phyloP scores from a whole-genome alignment of 1,284 basidiomycete genomes.

The Pascua guehoae region DNA sequence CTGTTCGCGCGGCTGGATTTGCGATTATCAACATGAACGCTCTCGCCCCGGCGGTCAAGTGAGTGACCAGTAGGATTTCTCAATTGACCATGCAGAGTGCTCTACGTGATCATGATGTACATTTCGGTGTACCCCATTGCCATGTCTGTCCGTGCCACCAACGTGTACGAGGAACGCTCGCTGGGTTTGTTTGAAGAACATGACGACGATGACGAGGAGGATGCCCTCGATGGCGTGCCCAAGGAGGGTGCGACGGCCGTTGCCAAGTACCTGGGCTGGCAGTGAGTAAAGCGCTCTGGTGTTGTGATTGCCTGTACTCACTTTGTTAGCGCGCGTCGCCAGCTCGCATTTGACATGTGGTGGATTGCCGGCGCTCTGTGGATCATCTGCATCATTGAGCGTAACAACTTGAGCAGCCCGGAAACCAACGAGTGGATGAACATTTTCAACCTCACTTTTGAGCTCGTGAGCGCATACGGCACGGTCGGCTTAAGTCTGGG shows the following conservation, averaged over 20 bases:
- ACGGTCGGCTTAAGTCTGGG: conserved; percentile 83
- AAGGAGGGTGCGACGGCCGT: conserved; percentile 47
- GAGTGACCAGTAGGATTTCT: neutral
- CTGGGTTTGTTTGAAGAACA: conserved; percentile 67
- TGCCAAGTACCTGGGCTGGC: conserved; percentile 49
- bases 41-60: conserved; percentile 75
- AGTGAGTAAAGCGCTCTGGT: conserved; percentile 23
- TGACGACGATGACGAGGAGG: conserved; percentile 52
- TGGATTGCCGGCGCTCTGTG: conserved; percentile 76
- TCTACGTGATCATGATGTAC: conserved; percentile 82
- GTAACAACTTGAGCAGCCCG: conserved; percentile 58
- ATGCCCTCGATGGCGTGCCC: conserved; percentile 34
- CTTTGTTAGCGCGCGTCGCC: conserved; percentile 60
- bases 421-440: conserved; percentile 65
- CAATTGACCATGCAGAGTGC: conserved; percentile 36
- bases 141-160: conserved; percentile 86
- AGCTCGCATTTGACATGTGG: conserved; percentile 92
- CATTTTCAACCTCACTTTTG: conserved; percentile 63
- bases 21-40: conserved; percentile 65
- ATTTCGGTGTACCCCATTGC: conserved; percentile 55
- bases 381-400: conserved; percentile 82
- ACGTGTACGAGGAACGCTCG: conserved; percentile 91
- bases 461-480: conserved; percentile 78
- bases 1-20: conserved; percentile 87
- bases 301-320: neutral